phyloP scores from a whole-genome alignment of 164 flowering plant species.

The Sextonia rubra region DNA sequence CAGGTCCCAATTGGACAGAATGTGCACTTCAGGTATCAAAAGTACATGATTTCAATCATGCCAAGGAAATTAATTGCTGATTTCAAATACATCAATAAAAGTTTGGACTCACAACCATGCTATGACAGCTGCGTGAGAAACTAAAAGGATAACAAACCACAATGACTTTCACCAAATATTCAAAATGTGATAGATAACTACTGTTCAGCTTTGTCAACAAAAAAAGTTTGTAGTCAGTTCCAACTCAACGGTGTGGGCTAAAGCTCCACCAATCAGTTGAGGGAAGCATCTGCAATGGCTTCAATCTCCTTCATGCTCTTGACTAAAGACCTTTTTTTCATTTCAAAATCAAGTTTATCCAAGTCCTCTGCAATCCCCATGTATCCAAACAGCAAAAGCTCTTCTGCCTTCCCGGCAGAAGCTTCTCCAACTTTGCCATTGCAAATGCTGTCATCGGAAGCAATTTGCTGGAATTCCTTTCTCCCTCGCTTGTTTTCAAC shows the following conservation, averaged over 20 bases:
- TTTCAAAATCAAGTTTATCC: constrained; percentile 50
- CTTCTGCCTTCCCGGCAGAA: constrained; percentile 15
- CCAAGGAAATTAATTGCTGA: too few species aligned
- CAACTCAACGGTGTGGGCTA: background rate
- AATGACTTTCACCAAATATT: too few species aligned
- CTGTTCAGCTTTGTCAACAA: too few species aligned
- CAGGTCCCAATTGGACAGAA: too few species aligned
- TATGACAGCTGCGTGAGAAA: too few species aligned
- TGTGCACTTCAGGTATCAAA: too few species aligned
- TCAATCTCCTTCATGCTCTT: constrained; percentile 65
- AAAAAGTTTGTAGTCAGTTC: too few species aligned
- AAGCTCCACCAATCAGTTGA: constrained; percentile 4
- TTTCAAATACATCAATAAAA: too few species aligned
- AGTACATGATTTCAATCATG: too few species aligned
- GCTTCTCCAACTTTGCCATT: constrained; percentile 5
- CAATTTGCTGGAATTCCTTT: constrained; percentile 30
- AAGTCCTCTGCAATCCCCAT: constrained; percentile 57
- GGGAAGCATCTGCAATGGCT: constrained; percentile 43
- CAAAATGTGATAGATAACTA: too few species aligned
- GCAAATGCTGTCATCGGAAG: background rate
- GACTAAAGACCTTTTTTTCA: constrained; percentile 38
- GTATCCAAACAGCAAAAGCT: constrained; percentile 46
- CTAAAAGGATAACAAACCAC: too few species aligned
- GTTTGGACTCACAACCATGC: too few species aligned
- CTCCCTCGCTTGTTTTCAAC: constrained; percentile 47